Evolutionary conservation across 140 eudicot genomes (phyloP).

Genomic region (Stevia rebaudiana): DNA sequence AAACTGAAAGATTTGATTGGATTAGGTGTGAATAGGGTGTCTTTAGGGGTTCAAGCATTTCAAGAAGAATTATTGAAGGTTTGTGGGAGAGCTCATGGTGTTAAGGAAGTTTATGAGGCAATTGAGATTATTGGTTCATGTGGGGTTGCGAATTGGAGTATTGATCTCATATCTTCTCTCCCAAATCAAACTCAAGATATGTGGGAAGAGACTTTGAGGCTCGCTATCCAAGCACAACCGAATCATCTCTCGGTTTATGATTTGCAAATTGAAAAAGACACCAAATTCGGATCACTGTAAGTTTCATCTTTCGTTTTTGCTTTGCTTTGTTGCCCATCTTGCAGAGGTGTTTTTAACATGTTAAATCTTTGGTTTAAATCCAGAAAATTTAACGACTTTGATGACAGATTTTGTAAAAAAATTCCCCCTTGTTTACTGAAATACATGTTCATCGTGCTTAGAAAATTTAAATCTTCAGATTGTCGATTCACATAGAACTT

Average conservation of each 20-base stretch:
- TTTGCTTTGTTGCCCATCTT: not conserved
- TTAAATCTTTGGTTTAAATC: not conserved
- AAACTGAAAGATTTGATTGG: constrained; percentile 55
- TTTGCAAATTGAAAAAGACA: constrained; percentile 78
- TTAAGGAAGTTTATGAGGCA: constrained; percentile 73
- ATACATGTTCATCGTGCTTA: not conserved
- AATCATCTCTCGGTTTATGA: constrained; percentile 84
- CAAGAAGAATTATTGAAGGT: constrained; percentile 75
- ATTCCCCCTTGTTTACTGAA: not conserved
- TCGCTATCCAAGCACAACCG: constrained; percentile 55
- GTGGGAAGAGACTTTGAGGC: constrained; percentile 90
- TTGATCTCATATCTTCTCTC: constrained; percentile 88
- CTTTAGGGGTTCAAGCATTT: constrained; percentile 95
- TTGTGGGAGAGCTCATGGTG: constrained; percentile 91
- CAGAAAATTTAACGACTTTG: not conserved
- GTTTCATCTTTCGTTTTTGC: constrained; percentile 17
- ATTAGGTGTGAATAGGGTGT: constrained; percentile 88
- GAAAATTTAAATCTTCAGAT: not conserved
- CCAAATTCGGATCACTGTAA: constrained; percentile 79
- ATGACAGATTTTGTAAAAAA: not conserved
- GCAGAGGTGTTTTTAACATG: not conserved
- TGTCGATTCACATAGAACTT: not conserved
- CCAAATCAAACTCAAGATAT: constrained; percentile 73
- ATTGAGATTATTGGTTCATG: constrained; percentile 58
- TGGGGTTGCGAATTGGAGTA: constrained; percentile 80